Conservation (phyloP, 805 yeast genomes). For the Myxozyma udenii region DNA sequence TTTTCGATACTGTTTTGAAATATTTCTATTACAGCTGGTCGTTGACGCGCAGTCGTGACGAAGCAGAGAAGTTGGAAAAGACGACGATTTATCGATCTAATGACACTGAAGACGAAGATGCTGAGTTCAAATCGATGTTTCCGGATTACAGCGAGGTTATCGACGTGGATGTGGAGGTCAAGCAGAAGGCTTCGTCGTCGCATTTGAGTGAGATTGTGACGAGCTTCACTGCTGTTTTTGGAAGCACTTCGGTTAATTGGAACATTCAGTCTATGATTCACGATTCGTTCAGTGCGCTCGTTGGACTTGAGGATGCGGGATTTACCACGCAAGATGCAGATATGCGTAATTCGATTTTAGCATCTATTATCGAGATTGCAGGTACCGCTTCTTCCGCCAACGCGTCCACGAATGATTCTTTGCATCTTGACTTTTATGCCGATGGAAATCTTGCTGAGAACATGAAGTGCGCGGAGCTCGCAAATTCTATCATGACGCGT, state of each 20-base stretch:
- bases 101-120: constrained; percentile 64
- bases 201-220: background rate
- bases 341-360: constrained; percentile 4
- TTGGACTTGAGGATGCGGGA: background rate
- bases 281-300: background rate
- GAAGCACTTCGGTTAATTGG: background rate
- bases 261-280: constrained; percentile 1
- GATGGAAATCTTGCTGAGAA: constrained; percentile 62
- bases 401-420: background rate
- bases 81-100: constrained; percentile 65
- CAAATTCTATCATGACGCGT: constrained; percentile 33
- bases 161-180: background rate
- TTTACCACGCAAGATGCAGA: constrained; percentile 28
- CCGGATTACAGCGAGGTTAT: constrained; percentile 77
- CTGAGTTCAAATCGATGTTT: constrained; percentile 75
- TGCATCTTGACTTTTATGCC: constrained; percentile 53
- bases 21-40: constrained; percentile 79
- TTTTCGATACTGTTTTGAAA: constrained; percentile 44
- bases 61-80: constrained; percentile 58
- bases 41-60: constrained; percentile 60
- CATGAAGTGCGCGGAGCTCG: constrained; percentile 46
- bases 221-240: background rate
- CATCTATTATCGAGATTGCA: constrained; percentile 4
- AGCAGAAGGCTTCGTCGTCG: background rate
- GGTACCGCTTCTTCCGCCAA: background rate